phyloP scores from a whole-genome alignment of 2,329 filamentous ascomycete genomes.

The Exophiala mesophila region DNA sequence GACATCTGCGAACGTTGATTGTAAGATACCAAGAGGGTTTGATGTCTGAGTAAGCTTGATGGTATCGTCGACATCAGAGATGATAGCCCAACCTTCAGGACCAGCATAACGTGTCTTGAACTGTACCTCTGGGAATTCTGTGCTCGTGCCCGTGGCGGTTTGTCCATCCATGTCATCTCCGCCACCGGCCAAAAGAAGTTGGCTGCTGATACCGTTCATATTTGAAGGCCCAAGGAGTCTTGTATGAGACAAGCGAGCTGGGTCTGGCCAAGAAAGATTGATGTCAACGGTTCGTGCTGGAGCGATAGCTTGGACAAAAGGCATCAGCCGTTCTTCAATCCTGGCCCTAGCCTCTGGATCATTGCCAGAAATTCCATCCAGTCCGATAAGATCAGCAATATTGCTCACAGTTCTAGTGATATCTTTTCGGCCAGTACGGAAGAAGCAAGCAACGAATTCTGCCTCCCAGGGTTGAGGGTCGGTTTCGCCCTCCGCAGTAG shows the following conservation, averaged over 20 bases:
- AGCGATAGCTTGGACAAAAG: conserved; percentile 72
- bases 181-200: conserved; percentile 52
- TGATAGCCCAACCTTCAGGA: conserved; percentile 74
- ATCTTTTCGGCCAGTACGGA: conserved; percentile 64
- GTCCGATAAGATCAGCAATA: conserved; percentile 64
- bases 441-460: conserved; percentile 78
- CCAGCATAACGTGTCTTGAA: conserved; percentile 71
- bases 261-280: conserved; percentile 49
- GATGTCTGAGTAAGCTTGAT: conserved; percentile 86
- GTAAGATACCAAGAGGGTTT: conserved; percentile 72
- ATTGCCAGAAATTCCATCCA: conserved; percentile 53
- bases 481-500: conserved; percentile 32
- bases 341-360: conserved; percentile 56
- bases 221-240: conserved; percentile 65
- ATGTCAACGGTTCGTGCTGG: conserved; percentile 66
- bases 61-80: conserved; percentile 91
- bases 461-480: conserved; percentile 60
- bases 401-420: conserved; percentile 64
- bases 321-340: conserved; percentile 52
- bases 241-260: conserved; percentile 34
- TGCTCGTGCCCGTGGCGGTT: conserved; percentile 44
- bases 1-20: conserved; percentile 74
- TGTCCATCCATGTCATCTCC: conserved; percentile 45
- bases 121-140: conserved; percentile 46
- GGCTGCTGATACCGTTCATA: conserved; percentile 65